phyloP scores from a whole-genome alignment of 257 asterid species.

The Anisodus tanguticus region DNA sequence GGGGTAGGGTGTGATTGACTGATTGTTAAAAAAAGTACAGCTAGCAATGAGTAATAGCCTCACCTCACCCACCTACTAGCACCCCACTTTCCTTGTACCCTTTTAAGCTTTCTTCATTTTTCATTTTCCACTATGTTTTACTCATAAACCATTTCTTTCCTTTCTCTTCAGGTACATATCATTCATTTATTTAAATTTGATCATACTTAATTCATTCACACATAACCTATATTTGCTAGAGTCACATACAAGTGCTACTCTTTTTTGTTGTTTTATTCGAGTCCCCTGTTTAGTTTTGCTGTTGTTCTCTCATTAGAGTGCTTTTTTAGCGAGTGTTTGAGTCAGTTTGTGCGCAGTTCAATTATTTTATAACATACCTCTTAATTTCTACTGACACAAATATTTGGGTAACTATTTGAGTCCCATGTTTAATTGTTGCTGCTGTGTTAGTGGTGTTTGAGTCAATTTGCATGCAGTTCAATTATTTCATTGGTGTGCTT shows the following conservation, averaged over 20 bases:
- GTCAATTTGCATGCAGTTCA: background rate
- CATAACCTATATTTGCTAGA: background rate
- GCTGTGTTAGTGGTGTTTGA: background rate
- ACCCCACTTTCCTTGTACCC: background rate
- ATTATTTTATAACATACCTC: background rate
- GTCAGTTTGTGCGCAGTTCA: background rate
- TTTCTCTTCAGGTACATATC: background rate
- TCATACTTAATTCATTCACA: background rate
- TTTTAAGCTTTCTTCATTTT: background rate
- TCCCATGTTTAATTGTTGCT: background rate
- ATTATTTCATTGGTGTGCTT: too few relatives aligned
- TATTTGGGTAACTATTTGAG: too few relatives aligned
- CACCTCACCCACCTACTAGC: conserved; percentile 22
- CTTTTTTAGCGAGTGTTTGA: background rate
- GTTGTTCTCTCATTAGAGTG: background rate
- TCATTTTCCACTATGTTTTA: background rate
- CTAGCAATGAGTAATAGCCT: conserved; percentile 24
- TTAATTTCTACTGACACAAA: background rate
- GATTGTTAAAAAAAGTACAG: conserved; percentile 11
- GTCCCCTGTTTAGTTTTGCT: background rate
- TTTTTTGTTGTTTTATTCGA: too few relatives aligned
- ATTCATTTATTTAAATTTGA: background rate
- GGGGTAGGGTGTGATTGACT: background rate
- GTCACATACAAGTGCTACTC: too few relatives aligned
- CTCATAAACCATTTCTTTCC: background rate